Conservation (phyloP, 208 protist species). For the Leishmania tropica region DNA sequence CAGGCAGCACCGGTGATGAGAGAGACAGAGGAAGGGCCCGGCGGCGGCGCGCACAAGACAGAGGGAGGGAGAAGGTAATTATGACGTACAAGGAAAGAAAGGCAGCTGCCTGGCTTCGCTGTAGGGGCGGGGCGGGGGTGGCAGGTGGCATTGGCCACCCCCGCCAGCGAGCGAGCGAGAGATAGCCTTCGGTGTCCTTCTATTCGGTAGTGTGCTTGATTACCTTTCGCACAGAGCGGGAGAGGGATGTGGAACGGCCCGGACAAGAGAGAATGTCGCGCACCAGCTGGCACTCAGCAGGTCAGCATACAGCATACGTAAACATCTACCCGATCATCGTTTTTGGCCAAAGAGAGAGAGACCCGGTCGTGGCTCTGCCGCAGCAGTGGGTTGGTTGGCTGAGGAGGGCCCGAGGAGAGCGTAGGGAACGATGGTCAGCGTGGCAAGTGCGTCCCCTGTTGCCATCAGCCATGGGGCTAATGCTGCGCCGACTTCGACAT, state of each 20-base stretch:
- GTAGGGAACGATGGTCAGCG: background rate
- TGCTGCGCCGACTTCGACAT: background rate
- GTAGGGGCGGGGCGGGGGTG: background rate
- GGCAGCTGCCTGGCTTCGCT: background rate
- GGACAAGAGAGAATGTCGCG: background rate
- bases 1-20: background rate
- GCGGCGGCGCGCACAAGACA: background rate
- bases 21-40: background rate
- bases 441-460: background rate
- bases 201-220: background rate
- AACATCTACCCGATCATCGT: too few relatives aligned
- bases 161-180: background rate
- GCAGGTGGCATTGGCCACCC: background rate
- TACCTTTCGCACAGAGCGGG: background rate
- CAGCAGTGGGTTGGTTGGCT: background rate
- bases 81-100: background rate
- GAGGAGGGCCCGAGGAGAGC: background rate
- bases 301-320: background rate
- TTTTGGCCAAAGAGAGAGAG: slow-evolving; percentile 2
- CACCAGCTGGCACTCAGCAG: background rate
- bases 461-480: background rate
- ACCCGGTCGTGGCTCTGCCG: background rate
- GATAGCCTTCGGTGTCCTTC: background rate
- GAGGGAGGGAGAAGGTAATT: background rate
- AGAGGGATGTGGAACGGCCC: background rate